Conservation (phyloP, 306 rosid genomes). For the Mimosa pudica region DNA sequence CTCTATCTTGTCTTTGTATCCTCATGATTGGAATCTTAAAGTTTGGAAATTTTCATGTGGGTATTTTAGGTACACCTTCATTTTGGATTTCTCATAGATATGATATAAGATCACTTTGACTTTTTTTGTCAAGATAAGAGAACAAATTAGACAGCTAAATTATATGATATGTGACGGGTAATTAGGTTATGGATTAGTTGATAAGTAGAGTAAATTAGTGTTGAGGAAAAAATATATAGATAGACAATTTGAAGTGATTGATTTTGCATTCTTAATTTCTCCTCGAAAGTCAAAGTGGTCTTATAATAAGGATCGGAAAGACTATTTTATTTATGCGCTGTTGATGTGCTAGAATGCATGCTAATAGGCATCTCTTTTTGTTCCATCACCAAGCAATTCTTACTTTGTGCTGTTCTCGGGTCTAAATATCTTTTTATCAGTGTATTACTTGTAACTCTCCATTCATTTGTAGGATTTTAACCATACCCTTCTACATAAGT, state of each 20-base stretch:
- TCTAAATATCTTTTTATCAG: neutral
- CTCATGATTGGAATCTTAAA: neutral
- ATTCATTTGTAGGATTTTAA: neutral
- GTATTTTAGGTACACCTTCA: neutral
- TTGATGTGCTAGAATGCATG: neutral
- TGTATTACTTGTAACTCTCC: neutral
- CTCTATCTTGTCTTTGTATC: neutral
- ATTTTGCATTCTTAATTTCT: too few relatives aligned
- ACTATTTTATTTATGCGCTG: neutral
- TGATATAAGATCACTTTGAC: too few relatives aligned
- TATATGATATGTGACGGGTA: too few relatives aligned
- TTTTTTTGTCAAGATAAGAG: too few relatives aligned
- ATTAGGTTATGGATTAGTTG: too few relatives aligned
- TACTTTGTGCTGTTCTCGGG: neutral
- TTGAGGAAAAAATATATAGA: too few relatives aligned
- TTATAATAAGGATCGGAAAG: too few relatives aligned
- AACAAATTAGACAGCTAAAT: too few relatives aligned
- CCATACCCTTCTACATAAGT: neutral
- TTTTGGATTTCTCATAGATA: neutral
- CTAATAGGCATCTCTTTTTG: neutral
- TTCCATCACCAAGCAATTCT: neutral
- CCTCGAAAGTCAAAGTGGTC: too few relatives aligned
- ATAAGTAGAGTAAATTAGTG: too few relatives aligned
- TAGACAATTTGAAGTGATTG: too few relatives aligned
- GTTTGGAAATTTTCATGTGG: neutral